phyloP scores from a whole-genome alignment of 805 yeast genomes.

The Pichia nanzhaoensis region DNA sequence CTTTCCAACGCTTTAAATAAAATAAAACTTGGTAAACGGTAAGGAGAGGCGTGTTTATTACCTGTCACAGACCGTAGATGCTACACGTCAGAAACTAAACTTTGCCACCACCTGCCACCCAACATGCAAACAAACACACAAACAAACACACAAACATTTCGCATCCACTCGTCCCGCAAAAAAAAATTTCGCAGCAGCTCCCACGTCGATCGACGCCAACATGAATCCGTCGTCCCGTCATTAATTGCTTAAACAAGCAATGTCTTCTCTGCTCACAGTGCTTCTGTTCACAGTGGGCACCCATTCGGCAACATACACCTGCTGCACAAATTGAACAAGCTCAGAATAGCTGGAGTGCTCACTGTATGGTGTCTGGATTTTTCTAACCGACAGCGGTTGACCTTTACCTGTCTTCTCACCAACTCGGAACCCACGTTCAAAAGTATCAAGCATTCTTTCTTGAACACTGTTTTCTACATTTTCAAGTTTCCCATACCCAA shows the following conservation, averaged over 20 bases:
- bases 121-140: not conserved
- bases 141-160: not conserved
- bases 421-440: slow-evolving; percentile 10
- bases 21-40: too few species aligned
- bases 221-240: slow-evolving; percentile 11
- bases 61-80: not conserved
- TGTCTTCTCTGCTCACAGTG: too few species aligned
- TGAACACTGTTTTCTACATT: not conserved
- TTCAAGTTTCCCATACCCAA: slow-evolving; percentile 26
- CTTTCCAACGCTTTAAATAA: not conserved
- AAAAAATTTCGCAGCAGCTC: not conserved
- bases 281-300: slow-evolving; percentile 70
- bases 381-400: slow-evolving; percentile 15
- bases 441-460: not conserved
- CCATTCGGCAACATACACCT: slow-evolving; percentile 43
- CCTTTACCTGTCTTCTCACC: slow-evolving; percentile 1
- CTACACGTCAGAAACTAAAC: not conserved
- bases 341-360: slow-evolving; percentile 92
- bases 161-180: too few species aligned
- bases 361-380: slow-evolving; percentile 58
- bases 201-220: slow-evolving; percentile 5
- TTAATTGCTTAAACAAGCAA: too few species aligned
- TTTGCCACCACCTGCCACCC: not conserved
- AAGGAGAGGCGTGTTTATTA: too few species aligned
- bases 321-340: slow-evolving; percentile 54